phyloP scores from a whole-genome alignment of 129 eudicot genomes.

The Pseudognaphalium luteoalbum region DNA sequence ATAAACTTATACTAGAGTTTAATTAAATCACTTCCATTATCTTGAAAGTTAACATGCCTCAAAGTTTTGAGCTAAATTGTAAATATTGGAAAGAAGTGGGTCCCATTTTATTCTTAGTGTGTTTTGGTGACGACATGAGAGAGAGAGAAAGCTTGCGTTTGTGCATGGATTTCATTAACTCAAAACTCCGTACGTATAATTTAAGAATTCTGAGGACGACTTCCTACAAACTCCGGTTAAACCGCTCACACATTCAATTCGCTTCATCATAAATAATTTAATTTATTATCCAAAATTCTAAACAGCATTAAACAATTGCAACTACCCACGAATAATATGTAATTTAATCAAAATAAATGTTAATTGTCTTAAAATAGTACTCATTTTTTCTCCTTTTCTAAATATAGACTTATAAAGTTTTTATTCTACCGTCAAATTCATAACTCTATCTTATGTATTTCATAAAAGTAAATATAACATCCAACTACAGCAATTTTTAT shows the following conservation, averaged over 20 bases:
- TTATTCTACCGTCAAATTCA: neutral
- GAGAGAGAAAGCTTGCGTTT: slow-evolving; percentile 17
- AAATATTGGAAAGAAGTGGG: slow-evolving; percentile 7
- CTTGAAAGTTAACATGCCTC: neutral
- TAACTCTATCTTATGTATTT: too few species aligned
- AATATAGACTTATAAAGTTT: neutral
- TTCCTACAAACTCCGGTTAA: slow-evolving; percentile 22
- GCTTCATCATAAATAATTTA: neutral
- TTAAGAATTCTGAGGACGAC: slow-evolving; percentile 18
- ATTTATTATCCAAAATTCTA: neutral
- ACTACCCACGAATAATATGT: neutral
- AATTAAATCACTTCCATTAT: neutral
- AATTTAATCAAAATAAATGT: neutral
- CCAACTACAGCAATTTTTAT: neutral
- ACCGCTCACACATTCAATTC: slow-evolving; percentile 24
- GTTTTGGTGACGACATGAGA: neutral
- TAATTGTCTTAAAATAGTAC: neutral
- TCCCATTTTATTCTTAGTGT: neutral
- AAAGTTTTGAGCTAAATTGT: slow-evolving; percentile 6
- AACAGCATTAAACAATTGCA: neutral
- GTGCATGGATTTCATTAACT: slow-evolving; percentile 9
- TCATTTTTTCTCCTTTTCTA: too few species aligned
- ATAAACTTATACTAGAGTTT: neutral
- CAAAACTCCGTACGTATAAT: neutral
- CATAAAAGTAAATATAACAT: neutral